Conservation (phyloP, 148 eudicot genomes). For the Nyssa sinensis region DNA sequence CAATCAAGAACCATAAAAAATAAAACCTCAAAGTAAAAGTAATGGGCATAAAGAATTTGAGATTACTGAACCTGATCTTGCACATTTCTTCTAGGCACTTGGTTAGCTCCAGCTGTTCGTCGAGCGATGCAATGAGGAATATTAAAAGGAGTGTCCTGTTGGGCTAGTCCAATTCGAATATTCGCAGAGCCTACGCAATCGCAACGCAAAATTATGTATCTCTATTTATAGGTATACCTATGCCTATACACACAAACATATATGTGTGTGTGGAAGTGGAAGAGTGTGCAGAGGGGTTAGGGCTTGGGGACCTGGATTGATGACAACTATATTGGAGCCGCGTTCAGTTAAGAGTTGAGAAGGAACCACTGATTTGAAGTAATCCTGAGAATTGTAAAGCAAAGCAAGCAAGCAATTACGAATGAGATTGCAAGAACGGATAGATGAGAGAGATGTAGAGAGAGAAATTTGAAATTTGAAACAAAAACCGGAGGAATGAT, state of each 20-base stretch:
- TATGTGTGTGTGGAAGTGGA: too few relatives aligned
- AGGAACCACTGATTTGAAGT: slow-evolving; percentile 69
- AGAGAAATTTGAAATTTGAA: slow-evolving; percentile 7
- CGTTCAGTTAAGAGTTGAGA: slow-evolving; percentile 89
- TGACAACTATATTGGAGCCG: slow-evolving; percentile 84
- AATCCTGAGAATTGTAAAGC: slow-evolving; percentile 50
- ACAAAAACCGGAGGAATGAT: neutral
- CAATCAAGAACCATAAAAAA: neutral
- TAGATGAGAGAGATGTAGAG: neutral
- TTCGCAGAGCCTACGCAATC: slow-evolving; percentile 73
- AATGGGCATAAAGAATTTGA: neutral
- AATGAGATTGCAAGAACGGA: neutral
- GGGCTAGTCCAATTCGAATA: slow-evolving; percentile 77
- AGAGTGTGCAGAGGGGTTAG: neutral
- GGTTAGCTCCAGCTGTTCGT: slow-evolving; percentile 68
- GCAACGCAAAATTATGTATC: neutral
- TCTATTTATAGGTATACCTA: neutral
- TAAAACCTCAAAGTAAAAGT: neutral
- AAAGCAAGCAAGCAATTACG: neutral
- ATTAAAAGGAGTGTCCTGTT: slow-evolving; percentile 67
- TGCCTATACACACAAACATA: neutral
- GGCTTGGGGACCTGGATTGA: slow-evolving; percentile 81
- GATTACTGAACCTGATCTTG: slow-evolving; percentile 67
- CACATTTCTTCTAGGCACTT: slow-evolving; percentile 61
- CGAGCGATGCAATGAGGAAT: slow-evolving; percentile 90